Conservation (phyloP, 2,329 filamentous ascomycete species). For the Dothistroma septosporum region DNA sequence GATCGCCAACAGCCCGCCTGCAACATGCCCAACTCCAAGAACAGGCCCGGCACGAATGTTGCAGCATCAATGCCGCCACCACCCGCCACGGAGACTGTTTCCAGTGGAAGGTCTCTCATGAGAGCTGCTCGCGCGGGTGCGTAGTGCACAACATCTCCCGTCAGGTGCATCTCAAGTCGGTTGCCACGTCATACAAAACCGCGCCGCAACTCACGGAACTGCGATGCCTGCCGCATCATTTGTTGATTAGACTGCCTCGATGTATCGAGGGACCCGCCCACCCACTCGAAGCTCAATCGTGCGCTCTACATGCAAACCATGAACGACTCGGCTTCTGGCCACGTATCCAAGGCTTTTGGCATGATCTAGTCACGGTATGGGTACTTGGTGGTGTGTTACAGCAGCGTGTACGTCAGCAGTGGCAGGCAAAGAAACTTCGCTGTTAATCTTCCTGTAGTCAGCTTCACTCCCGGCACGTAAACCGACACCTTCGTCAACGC, state of each 20-base stretch:
- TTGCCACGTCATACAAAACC: too few relatives aligned
- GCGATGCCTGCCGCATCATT: slow-evolving; percentile 43
- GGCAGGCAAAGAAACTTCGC: background rate
- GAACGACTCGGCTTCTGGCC: background rate
- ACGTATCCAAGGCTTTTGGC: background rate
- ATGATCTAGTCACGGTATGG: background rate
- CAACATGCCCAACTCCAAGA: too few relatives aligned
- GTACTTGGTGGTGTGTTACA: background rate
- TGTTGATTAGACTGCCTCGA: background rate
- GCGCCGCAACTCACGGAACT: too few relatives aligned
- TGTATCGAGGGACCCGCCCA: background rate
- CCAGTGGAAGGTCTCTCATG: background rate
- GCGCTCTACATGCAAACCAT: background rate
- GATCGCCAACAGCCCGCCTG: too few relatives aligned
- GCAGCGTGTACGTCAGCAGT: background rate
- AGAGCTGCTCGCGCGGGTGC: background rate
- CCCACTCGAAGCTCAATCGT: background rate
- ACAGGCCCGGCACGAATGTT: background rate
- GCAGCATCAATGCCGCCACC: background rate
- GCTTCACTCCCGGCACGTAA: background rate
- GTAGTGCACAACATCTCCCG: background rate
- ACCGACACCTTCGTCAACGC: background rate
- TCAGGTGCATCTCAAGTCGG: background rate
- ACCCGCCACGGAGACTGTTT: background rate
- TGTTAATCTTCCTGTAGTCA: background rate